These are phyloP conservation scores for Metarhizium sp. DNA, from an alignment of 2,329 filamentous ascomycete species.

Conservation along the genomic window DNA sequence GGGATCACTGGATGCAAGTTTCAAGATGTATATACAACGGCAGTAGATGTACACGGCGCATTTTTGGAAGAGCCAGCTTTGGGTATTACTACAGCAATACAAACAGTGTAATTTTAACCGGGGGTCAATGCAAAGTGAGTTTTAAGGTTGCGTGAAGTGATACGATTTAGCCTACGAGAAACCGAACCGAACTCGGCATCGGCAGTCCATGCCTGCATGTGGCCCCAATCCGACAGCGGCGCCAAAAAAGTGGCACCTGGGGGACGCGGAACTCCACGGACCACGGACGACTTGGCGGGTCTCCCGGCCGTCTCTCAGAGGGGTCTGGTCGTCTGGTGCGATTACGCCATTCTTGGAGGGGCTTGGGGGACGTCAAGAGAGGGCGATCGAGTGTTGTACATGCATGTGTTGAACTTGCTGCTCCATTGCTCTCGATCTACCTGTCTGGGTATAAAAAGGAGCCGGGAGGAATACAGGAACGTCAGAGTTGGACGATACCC, in stretches of 20 bases:
- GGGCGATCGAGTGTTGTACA: background rate
- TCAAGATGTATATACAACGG: conserved; percentile 1
- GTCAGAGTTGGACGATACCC: background rate
- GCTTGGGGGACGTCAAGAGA: background rate
- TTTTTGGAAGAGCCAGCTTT: background rate
- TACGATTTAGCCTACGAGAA: background rate
- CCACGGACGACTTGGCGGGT: no score
- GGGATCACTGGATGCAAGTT: background rate
- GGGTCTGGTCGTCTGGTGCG: background rate
- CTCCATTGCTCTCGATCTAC: background rate
- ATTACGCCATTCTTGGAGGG: conserved; percentile 3
- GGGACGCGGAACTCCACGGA: background rate
- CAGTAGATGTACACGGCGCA: background rate
- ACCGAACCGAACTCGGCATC: background rate
- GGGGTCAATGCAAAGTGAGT: background rate
- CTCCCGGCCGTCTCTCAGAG: background rate
- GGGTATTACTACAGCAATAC: background rate
- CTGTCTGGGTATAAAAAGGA: background rate
- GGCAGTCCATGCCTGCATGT: background rate
- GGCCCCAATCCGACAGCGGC: background rate
- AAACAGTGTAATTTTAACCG: background rate
- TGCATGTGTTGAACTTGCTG: background rate
- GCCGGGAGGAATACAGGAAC: background rate
- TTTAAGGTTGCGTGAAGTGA: background rate
- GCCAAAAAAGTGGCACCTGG: background rate